A percentile compares a stretch with the other conserved stretches of the same genome.
Evolutionary conservation across 2,329 filamentous ascomycete species (phyloP).

Genomic region (Colletotrichum abscissum): DNA sequence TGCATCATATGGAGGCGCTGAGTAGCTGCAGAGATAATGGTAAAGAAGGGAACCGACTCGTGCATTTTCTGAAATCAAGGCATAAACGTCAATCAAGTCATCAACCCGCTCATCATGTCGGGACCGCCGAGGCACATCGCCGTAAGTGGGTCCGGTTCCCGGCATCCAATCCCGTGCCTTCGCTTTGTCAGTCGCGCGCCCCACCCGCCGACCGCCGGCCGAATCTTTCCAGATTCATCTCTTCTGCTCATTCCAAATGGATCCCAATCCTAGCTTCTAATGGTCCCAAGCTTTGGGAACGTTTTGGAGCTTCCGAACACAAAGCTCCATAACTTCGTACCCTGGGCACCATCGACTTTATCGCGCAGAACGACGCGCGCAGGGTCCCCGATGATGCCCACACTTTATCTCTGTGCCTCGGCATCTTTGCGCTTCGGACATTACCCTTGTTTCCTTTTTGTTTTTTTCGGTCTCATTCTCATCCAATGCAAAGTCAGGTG

Average conservation of each 20-base stretch:
- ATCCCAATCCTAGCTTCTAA: background rate
- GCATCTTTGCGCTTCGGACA: slow-evolving; percentile 29
- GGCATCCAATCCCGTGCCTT: slow-evolving; percentile 26
- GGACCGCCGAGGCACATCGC: slow-evolving; percentile 12
- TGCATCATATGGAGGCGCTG: background rate
- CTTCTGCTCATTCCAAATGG: background rate
- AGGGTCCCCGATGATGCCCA: background rate
- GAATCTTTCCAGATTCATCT: background rate
- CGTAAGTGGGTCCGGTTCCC: background rate
- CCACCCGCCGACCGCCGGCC: slow-evolving; percentile 13
- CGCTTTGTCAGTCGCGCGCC: slow-evolving; percentile 22
- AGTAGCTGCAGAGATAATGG: no score
- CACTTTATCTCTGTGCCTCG: slow-evolving; percentile 23
- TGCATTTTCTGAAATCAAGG: slow-evolving; percentile 3
- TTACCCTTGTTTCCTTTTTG: slow-evolving; percentile 10
- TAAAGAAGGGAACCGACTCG: background rate
- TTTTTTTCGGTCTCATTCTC: background rate
- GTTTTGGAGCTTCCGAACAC: no score
- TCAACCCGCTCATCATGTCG: slow-evolving; percentile 10
- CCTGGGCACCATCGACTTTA: no score
- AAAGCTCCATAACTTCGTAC: no score
- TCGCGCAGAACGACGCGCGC: background rate
- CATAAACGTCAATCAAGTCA: background rate
- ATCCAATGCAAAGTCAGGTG: background rate
- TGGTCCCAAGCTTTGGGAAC: background rate